Evolutionary conservation across 2,329 filamentous ascomycete species (phyloP), one percentile per base, ranked within the genome.

Genomic region (Ascochyta koolunga): DNA sequence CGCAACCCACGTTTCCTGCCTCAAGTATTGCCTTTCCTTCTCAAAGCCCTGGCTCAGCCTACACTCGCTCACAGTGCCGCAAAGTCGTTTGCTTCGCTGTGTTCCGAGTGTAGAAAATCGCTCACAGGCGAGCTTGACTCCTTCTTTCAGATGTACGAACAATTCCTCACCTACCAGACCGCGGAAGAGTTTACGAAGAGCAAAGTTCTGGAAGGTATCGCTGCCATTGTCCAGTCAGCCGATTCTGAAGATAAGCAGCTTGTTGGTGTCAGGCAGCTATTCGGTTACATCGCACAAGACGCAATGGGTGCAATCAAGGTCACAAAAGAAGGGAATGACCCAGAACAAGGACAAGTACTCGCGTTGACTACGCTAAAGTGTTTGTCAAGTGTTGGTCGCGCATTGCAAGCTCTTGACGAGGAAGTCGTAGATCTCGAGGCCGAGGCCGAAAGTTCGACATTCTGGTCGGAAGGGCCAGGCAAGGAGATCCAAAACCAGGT

Each of bases 201-300:
- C 67, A 86, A 85, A 62, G 83, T 93, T 0, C 80, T 91, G 5
- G 86, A 88, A 35, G 90, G 86, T 2, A 89, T 95, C 60, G 85
- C 89, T 8, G 86, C 86, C 8, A 87, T 95, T 37, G 83, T 92
- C 25, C 89, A 95, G 73, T 89, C 89, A 8, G 79, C 91, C 9
- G 77, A 83, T 1, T 81, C 85, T 2, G 81, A 87, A 42, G 74
- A 78, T 19, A 77, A 79, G 15, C 86, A 86, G 58, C 72, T 83
- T 2, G 70, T 70, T 25, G 81, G 83, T 31, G 78, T 89, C 27
- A 77, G 81, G 54, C 79, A 82, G 50, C 77, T 93, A 22, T 76
- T 91, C 27, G 70, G 78, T 6, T 85, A 87, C 52, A 77, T 92
- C 27, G 83, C 86, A 41, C 69, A 77, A 22, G 89, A 93, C 66